Evolutionary conservation across 23 red algal species (phyloP).

Genomic region (Porphyridium purpureum): DNA sequence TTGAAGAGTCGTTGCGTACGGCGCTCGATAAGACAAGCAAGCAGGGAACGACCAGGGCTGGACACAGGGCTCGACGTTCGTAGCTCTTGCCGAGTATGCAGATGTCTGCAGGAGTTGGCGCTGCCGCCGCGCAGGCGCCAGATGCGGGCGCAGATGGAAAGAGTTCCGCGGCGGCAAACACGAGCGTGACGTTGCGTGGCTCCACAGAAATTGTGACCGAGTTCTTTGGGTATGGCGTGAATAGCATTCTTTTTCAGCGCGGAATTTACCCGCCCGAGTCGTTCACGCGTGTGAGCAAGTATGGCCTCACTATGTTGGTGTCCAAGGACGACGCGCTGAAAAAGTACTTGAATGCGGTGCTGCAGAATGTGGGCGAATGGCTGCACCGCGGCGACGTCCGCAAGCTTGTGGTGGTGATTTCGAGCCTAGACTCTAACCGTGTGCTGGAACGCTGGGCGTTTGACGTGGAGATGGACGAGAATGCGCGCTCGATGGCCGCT

Average conservation of each 20-base stretch:
- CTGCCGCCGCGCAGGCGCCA: too few relatives aligned
- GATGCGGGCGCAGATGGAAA: too few relatives aligned
- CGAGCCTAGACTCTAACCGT: constrained; percentile 35
- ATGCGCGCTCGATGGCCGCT: not conserved
- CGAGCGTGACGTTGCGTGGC: constrained; percentile 48
- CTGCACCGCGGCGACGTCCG: constrained; percentile 26
- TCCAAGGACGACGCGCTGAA: constrained; percentile 49
- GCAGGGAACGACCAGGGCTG: too few relatives aligned
- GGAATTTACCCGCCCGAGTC: constrained; percentile 89
- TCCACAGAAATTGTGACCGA: constrained; percentile 73
- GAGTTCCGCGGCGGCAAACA: not conserved
- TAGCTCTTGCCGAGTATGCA: too few relatives aligned
- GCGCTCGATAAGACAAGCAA: too few relatives aligned
- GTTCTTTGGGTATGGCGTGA: constrained; percentile 77
- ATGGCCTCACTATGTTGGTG: constrained; percentile 66
- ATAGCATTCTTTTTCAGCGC: constrained; percentile 78
- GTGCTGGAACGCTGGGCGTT: constrained; percentile 89
- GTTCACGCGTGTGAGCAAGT: constrained; percentile 65
- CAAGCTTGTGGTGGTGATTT: constrained; percentile 58
- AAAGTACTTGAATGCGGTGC: constrained; percentile 32
- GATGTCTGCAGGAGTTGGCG: too few relatives aligned
- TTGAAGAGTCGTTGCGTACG: too few relatives aligned
- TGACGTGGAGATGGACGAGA: constrained; percentile 26
- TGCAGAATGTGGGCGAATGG: constrained; percentile 60
- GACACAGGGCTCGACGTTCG: too few relatives aligned